Percentiles rank a stretch among this genome's conserved stretches.
These are phyloP conservation scores for Fusarium begoniae DNA, from an alignment of 2,329 filamentous ascomycete genomes.

Conservation along the genomic window DNA sequence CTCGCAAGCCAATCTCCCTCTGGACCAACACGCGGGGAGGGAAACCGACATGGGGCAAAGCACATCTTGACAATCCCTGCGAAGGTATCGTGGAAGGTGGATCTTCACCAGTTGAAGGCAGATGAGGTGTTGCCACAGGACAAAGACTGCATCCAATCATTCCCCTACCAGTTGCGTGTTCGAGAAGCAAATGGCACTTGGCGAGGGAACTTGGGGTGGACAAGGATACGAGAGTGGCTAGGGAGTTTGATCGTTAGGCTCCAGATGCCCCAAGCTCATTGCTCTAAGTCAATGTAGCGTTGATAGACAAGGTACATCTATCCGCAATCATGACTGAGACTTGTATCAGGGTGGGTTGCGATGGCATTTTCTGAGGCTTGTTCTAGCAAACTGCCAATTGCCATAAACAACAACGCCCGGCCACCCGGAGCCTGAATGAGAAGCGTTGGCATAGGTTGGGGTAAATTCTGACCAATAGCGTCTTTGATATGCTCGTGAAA, in stretches of 20 bases:
- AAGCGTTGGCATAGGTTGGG: constrained; percentile 13
- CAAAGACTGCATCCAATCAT: constrained; percentile 28
- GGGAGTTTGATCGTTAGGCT: constrained; percentile 7
- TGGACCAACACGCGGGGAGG: constrained; percentile 20
- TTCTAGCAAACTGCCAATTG: constrained; percentile 1
- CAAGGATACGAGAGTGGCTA: constrained; percentile 21
- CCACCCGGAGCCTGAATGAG: constrained; percentile 14
- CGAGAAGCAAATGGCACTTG: constrained; percentile 29
- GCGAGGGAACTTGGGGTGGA: constrained; percentile 20
- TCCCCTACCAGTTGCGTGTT: constrained; percentile 6
- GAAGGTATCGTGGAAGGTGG: constrained; percentile 29
- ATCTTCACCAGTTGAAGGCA: constrained; percentile 32
- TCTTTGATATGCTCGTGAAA: not conserved
- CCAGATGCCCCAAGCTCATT: not conserved
- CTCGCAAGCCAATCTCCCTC: constrained; percentile 14
- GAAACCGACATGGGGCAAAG: constrained; percentile 14
- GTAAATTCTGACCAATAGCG: constrained; percentile 19
- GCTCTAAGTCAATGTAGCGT: constrained; percentile 6
- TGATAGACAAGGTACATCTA: constrained; percentile 22
- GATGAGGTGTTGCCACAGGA: constrained; percentile 25
- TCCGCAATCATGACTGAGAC: constrained; percentile 22
- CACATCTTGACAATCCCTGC: constrained; percentile 18
- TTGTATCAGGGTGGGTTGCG: constrained; percentile 3
- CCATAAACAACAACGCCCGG: constrained; percentile 17
- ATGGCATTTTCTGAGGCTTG: constrained; percentile 8